Percentiles rank a stretch among this genome's conserved stretches.
These are phyloP conservation scores for Talaromyces atroroseus DNA, from an alignment of 2,329 filamentous ascomycete genomes.

Conservation along the genomic window DNA sequence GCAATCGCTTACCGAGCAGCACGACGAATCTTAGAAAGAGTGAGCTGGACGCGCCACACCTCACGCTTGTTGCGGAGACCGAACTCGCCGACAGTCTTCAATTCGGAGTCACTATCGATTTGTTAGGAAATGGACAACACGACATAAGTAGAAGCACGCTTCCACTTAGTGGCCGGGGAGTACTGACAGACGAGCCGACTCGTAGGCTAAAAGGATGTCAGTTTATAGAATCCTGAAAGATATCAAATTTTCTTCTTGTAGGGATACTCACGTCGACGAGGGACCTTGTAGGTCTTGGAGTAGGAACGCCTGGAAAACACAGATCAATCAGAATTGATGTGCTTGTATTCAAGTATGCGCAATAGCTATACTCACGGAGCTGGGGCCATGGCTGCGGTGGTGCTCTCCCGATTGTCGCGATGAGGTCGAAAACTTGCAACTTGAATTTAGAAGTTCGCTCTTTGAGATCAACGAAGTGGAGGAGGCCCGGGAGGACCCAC, in stretches of 20 bases:
- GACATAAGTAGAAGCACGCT: conserved; percentile 98
- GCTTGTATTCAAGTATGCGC: conserved; percentile 21
- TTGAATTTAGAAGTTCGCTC: conserved; percentile 16
- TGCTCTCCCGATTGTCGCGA: conserved; percentile 37
- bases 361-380: conserved; percentile 34
- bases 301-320: conserved; percentile 58
- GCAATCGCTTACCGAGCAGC: conserved; percentile 77
- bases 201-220: conserved; percentile 62
- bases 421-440: conserved; percentile 24
- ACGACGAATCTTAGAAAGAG: conserved; percentile 99
- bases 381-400: conserved; percentile 39
- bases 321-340: conserved; percentile 33
- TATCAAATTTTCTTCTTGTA: conserved; percentile 12
- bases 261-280: conserved; percentile 64
- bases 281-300: conserved; percentile 99
- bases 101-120: conserved; percentile 81
- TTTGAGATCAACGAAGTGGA: conserved; percentile 17
- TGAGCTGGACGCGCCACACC: conserved; percentile 99
- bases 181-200: conserved; percentile 99
- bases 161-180: conserved; percentile 86
- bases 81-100: conserved; percentile 99
- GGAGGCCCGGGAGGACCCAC: conserved; percentile 18
- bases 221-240: conserved; percentile 20
- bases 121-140: conserved; percentile 66
- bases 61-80: conserved; percentile 99